Conservation (phyloP, 1,284 basidiomycete genomes). For the Chalciporus sp. region DNA sequence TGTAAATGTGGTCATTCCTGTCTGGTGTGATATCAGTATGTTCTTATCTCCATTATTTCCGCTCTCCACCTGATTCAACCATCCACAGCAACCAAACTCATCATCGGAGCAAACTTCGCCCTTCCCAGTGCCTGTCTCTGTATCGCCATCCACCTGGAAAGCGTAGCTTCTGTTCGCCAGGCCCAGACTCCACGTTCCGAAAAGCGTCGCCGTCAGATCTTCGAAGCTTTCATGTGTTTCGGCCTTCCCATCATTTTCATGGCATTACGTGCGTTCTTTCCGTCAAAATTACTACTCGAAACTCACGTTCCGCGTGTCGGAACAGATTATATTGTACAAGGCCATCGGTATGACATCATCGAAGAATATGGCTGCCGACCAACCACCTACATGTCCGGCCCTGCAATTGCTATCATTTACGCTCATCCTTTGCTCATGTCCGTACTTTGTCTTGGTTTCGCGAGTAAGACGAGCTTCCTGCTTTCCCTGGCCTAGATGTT, state of each 20-base stretch:
- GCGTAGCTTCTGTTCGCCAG: slow-evolving; percentile 40
- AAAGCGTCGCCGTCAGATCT: slow-evolving; percentile 36
- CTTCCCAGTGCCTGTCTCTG: slow-evolving; percentile 49
- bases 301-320: neutral
- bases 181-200: slow-evolving; percentile 31
- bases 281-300: neutral
- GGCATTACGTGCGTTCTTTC: slow-evolving; percentile 44
- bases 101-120: slow-evolving; percentile 42
- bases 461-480: slow-evolving; percentile 17
- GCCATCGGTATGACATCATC: slow-evolving; percentile 42
- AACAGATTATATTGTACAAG: slow-evolving; percentile 46
- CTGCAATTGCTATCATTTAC: slow-evolving; percentile 38
- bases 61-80: neutral
- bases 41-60: slow-evolving; percentile 1
- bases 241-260: slow-evolving; percentile 47
- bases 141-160: slow-evolving; percentile 44
- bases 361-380: slow-evolving; percentile 40
- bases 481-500: slow-evolving; percentile 13
- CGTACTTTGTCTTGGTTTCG: slow-evolving; percentile 22
- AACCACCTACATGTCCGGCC: slow-evolving; percentile 37
- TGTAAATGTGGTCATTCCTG: slow-evolving; percentile 40
- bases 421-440: slow-evolving; percentile 35
- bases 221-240: slow-evolving; percentile 47
- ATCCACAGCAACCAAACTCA: slow-evolving; percentile 40
- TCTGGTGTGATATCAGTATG: slow-evolving; percentile 71